phyloP scores from a whole-genome alignment of 2,329 filamentous ascomycete genomes.

The Scedosporium aurantiacum region DNA sequence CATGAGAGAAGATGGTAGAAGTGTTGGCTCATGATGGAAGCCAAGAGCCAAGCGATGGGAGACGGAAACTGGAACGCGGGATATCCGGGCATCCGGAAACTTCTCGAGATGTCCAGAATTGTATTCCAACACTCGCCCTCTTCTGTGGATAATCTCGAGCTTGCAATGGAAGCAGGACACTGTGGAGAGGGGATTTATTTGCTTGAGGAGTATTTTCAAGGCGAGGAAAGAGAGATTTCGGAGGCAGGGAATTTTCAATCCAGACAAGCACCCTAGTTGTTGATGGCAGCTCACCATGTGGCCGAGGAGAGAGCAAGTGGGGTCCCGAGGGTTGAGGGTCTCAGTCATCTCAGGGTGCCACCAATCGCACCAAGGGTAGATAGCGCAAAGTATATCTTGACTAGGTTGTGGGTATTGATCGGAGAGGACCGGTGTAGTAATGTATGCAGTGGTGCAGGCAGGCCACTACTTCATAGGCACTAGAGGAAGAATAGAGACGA shows the following conservation, averaged over 20 bases:
- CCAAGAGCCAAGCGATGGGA: slow-evolving; percentile 21
- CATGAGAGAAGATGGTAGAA: not conserved
- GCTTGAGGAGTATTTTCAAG: not conserved
- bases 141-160: not conserved
- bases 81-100: slow-evolving; percentile 7
- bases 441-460: no score
- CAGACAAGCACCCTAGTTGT: not conserved
- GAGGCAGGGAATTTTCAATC: slow-evolving; percentile 3
- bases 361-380: not conserved
- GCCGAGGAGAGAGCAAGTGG: slow-evolving; percentile 6
- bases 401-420: not conserved
- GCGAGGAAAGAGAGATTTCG: not conserved
- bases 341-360: not conserved
- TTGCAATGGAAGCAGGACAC: not conserved
- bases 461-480: not conserved
- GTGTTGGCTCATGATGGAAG: slow-evolving; percentile 28
- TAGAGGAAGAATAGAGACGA: not conserved
- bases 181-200: not conserved
- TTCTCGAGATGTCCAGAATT: not conserved
- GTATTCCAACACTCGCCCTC: not conserved
- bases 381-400: not conserved
- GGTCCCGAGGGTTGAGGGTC: slow-evolving; percentile 4
- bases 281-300: slow-evolving; percentile 7
- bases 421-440: not conserved
- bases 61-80: slow-evolving; percentile 13